These are phyloP conservation scores for Blastocystis sp. DNA, from an alignment of 352 stramenopile genomes.

Conservation along the genomic window DNA sequence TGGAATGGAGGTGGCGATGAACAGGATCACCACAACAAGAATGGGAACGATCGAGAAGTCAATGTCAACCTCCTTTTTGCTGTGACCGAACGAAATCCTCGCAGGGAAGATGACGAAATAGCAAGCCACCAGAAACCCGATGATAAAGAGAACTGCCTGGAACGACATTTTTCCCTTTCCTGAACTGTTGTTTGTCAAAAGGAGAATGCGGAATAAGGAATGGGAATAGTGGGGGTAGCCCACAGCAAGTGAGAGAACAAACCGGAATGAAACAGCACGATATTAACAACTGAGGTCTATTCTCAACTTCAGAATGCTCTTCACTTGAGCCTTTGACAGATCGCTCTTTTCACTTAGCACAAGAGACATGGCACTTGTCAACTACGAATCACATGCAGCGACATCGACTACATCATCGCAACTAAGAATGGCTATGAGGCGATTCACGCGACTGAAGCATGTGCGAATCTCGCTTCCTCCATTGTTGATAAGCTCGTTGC, in stretches of 20 bases:
- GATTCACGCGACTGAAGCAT: slow-evolving; percentile 24
- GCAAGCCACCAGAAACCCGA: slow-evolving; percentile 35
- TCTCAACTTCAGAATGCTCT: slow-evolving; percentile 21
- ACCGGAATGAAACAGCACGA: slow-evolving; percentile 4
- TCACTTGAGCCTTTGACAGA: slow-evolving; percentile 32
- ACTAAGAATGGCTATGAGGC: slow-evolving; percentile 51
- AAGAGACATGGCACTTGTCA: slow-evolving; percentile 39
- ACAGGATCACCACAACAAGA: slow-evolving; percentile 26
- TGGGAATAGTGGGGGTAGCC: no score
- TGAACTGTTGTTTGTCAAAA: no score
- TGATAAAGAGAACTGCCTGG: slow-evolving; percentile 22
- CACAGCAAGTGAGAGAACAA: no score
- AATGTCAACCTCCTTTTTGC: background rate
- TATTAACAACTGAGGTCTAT: slow-evolving; percentile 12
- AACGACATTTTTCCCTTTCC: background rate
- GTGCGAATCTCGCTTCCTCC: slow-evolving; percentile 60
- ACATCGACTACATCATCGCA: slow-evolving; percentile 25
- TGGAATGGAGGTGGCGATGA: slow-evolving; percentile 40
- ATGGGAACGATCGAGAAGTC: slow-evolving; percentile 59
- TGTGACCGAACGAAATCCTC: background rate
- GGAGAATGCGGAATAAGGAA: no score
- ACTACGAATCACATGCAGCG: background rate
- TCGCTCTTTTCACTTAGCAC: slow-evolving; percentile 12
- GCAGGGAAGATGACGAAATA: slow-evolving; percentile 46
- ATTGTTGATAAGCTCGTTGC: slow-evolving; percentile 45